Conservation (phyloP, 352 stramenopile genomes). For the Blastocystis hominis region DNA sequence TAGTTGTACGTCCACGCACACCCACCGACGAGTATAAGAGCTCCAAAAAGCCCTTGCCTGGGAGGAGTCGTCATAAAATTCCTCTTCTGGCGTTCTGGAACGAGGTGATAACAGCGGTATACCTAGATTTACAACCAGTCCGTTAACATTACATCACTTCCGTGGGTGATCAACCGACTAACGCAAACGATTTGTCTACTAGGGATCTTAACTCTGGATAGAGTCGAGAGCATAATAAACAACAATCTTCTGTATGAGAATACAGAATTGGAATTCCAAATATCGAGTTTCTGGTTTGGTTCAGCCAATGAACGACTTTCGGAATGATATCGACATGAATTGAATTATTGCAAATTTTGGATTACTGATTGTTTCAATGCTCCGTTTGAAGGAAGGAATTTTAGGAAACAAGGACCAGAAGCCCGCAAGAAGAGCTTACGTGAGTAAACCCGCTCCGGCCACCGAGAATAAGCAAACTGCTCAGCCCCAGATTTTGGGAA, state of each 20-base stretch:
- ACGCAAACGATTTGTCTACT: background rate
- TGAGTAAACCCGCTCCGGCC: background rate
- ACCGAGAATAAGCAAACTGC: background rate
- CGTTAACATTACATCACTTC: background rate
- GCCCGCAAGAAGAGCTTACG: background rate
- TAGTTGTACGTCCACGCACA: slow-evolving; percentile 43
- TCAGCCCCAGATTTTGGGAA: slow-evolving; percentile 32
- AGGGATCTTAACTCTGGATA: background rate
- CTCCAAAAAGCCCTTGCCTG: slow-evolving; percentile 14
- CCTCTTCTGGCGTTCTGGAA: slow-evolving; percentile 11
- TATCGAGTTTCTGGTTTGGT: background rate
- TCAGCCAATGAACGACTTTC: background rate
- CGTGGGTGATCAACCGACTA: background rate
- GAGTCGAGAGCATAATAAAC: background rate
- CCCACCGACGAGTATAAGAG: slow-evolving; percentile 24
- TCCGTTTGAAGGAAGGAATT: slow-evolving; percentile 30
- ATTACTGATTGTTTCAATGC: background rate
- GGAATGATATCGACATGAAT: background rate
- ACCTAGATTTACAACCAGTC: background rate
- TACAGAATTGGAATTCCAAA: background rate
- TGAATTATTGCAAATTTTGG: background rate
- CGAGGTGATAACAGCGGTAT: slow-evolving; percentile 9
- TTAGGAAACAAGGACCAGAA: background rate
- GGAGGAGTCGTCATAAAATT: slow-evolving; percentile 28
- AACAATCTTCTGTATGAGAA: background rate